A percentile compares a stretch with the other conserved stretches of the same genome.
Evolutionary conservation across 257 asterid genomes (phyloP).

Genomic region (Linderniella brevidens): DNA sequence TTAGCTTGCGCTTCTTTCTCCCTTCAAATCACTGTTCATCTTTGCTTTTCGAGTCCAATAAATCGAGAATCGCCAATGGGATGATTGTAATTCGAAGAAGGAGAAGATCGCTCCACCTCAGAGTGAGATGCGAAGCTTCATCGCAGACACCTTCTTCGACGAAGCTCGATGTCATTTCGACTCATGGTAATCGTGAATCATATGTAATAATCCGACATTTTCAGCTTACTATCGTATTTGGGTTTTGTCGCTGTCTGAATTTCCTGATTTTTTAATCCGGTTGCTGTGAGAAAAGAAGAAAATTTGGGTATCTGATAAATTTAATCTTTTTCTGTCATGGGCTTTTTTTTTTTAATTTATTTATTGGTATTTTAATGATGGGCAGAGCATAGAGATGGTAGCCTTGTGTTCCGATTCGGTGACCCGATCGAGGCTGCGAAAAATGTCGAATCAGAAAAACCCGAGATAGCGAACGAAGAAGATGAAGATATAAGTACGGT

Average conservation of each 20-base stretch:
- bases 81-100: not conserved
- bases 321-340: not conserved
- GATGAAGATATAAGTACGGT: conserved; percentile 5
- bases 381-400: conserved; percentile 80
- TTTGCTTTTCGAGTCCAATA: conserved; percentile 13
- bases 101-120: conserved; percentile 19
- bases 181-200: conserved; percentile 26
- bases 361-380: conserved; percentile 8
- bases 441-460: conserved; percentile 21
- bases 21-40: conserved; percentile 21
- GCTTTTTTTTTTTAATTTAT: not conserved
- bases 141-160: conserved; percentile 16
- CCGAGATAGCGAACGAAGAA: conserved; percentile 16
- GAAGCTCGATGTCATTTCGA: conserved; percentile 32
- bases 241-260: not conserved
- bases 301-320: not conserved
- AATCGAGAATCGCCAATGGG: conserved; percentile 13
- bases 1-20: conserved; percentile 14
- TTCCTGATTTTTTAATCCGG: not conserved
- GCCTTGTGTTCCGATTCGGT: conserved; percentile 66
- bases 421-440: conserved; percentile 32
- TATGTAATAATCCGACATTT: too few relatives aligned
- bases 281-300: not conserved
- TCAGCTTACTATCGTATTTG: not conserved
- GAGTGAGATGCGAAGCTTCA: conserved; percentile 19